These are phyloP conservation scores for Paraphoma chrysanthemicola DNA, from an alignment of 2,329 filamentous ascomycete genomes.

Conservation along the genomic window DNA sequence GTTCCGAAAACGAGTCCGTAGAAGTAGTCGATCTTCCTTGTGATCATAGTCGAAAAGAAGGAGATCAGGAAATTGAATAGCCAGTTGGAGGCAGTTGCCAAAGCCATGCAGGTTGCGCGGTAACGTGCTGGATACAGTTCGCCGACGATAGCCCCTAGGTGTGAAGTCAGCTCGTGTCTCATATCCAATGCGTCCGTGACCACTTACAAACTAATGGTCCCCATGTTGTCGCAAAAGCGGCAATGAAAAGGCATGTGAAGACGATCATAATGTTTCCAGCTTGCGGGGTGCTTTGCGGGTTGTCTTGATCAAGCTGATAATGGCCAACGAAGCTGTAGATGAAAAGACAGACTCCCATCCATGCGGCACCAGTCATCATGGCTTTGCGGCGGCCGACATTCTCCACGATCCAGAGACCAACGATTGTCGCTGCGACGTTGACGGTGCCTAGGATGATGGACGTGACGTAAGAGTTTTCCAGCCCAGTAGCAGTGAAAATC, in stretches of 20 bases:
- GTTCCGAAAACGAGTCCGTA: slow-evolving; percentile 78
- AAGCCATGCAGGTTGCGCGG: slow-evolving; percentile 53
- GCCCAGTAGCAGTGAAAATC: slow-evolving; percentile 52
- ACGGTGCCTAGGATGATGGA: slow-evolving; percentile 59
- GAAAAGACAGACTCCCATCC: slow-evolving; percentile 66
- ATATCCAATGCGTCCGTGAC: slow-evolving; percentile 42
- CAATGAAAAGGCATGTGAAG: slow-evolving; percentile 73
- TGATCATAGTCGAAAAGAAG: slow-evolving; percentile 84
- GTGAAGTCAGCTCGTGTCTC: background rate
- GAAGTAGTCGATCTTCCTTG: slow-evolving; percentile 70
- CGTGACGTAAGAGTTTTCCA: slow-evolving; percentile 55
- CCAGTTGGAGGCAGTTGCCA: slow-evolving; percentile 55
- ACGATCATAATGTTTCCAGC: slow-evolving; percentile 69
- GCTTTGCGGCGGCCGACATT: slow-evolving; percentile 55
- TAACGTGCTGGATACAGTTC: slow-evolving; percentile 71
- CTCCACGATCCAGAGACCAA: slow-evolving; percentile 56
- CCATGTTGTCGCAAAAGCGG: slow-evolving; percentile 73
- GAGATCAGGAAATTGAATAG: slow-evolving; percentile 57
- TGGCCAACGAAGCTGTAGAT: slow-evolving; percentile 58
- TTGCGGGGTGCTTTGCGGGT: slow-evolving; percentile 43
- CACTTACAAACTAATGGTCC: slow-evolving; percentile 72
- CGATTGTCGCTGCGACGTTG: slow-evolving; percentile 57
- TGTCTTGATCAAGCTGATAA: slow-evolving; percentile 46
- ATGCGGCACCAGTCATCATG: slow-evolving; percentile 54
- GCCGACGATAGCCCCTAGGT: slow-evolving; percentile 37